Evolutionary conservation across 441 rosid species (phyloP).

Genomic region (Aquilaria agallochum): DNA sequence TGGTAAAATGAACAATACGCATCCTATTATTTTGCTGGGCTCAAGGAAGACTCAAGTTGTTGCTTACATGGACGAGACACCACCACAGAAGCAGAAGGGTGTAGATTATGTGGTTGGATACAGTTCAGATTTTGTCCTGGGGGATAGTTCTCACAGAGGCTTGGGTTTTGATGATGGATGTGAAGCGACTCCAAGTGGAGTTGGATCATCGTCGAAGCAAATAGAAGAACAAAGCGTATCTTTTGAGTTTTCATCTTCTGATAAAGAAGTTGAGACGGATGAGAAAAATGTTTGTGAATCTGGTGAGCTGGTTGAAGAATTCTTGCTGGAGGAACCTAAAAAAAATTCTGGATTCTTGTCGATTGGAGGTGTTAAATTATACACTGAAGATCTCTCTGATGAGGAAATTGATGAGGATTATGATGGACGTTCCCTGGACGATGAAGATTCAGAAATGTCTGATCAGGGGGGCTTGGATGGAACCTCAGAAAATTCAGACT

Average conservation of each 20-base stretch:
- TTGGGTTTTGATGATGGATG: slow-evolving; percentile 58
- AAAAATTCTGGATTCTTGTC: slow-evolving; percentile 59
- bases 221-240: slow-evolving; percentile 28
- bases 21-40: slow-evolving; percentile 40
- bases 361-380: slow-evolving; percentile 60
- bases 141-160: slow-evolving; percentile 58
- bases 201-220: slow-evolving; percentile 37
- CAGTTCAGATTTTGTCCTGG: slow-evolving; percentile 55
- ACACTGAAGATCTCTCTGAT: slow-evolving; percentile 69
- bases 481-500: slow-evolving; percentile 45
- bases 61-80: slow-evolving; percentile 59
- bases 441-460: slow-evolving; percentile 42
- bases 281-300: slow-evolving; percentile 19
- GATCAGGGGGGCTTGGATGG: slow-evolving; percentile 27
- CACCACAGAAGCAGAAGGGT: slow-evolving; percentile 27
- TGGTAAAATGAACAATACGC: slow-evolving; percentile 22
- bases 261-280: slow-evolving; percentile 30
- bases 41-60: slow-evolving; percentile 44
- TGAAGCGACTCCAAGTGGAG: slow-evolving; percentile 38
- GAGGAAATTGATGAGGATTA: slow-evolving; percentile 48
- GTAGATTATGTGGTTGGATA: slow-evolving; percentile 49
- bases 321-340: slow-evolving; percentile 25
- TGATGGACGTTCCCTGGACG: slow-evolving; percentile 31
- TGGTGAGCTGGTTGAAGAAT: slow-evolving; percentile 31
- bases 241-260: slow-evolving; percentile 26